Percentiles rank a stretch among this genome's conserved stretches.
Conservation (phyloP, 495 filamentous ascomycete genomes). For the Zalerion maritima region DNA sequence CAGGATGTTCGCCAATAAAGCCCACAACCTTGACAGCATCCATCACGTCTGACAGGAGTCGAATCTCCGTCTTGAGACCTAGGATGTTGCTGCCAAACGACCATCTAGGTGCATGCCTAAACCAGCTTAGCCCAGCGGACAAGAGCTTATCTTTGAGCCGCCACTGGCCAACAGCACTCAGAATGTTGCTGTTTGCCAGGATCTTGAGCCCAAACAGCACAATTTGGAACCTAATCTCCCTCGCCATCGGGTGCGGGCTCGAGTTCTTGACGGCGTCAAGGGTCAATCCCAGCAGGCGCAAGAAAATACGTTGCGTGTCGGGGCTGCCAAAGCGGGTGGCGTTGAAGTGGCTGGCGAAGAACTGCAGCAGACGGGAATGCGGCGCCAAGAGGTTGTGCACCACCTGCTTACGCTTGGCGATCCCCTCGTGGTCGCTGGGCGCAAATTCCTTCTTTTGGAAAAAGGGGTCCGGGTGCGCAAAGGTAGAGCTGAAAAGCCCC, state of each 20-base stretch:
- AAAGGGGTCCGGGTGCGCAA: constrained; percentile 77
- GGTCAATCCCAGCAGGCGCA: constrained; percentile 62
- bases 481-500: constrained; percentile 65
- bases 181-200: constrained; percentile 49
- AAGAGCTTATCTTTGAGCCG: constrained; percentile 77
- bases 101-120: constrained; percentile 70
- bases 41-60: constrained; percentile 63
- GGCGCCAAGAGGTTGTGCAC: constrained; percentile 71
- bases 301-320: constrained; percentile 65
- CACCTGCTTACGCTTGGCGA: constrained; percentile 57
- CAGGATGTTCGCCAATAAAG: constrained; percentile 37
- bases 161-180: constrained; percentile 46
- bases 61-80: constrained; percentile 84
- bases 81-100: constrained; percentile 89
- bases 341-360: constrained; percentile 87
- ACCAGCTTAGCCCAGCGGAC: constrained; percentile 78
- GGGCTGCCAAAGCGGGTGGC: constrained; percentile 68
- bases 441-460: constrained; percentile 84
- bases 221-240: constrained; percentile 82
- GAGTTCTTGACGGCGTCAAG: constrained; percentile 54
- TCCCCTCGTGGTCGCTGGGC: constrained; percentile 67
- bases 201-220: constrained; percentile 69
- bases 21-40: constrained; percentile 41
- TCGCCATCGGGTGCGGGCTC: constrained; percentile 65
- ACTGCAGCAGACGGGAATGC: constrained; percentile 72